Evolutionary conservation across 306 rosid species (phyloP), one percentile per base, ranked within the genome.

Genomic region (Cyclanthera cordifolia): DNA sequence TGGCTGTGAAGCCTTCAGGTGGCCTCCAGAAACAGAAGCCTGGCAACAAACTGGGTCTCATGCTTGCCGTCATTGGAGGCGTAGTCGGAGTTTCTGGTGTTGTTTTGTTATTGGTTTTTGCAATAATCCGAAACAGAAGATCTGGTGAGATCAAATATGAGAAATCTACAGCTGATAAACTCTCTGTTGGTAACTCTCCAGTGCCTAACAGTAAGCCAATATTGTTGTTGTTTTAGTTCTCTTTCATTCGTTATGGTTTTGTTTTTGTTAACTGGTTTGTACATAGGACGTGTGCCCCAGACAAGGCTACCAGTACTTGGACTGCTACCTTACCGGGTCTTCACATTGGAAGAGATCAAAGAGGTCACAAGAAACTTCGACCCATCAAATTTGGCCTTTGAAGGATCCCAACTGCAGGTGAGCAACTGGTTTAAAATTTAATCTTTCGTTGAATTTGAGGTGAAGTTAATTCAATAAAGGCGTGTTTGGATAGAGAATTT

Each of bases 341-440:
- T 93, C 85, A 71, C 94, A 64, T 55, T 80, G 75, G 88, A 89
- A 70, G 96, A 93, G 79, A 86, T 93, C 59, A 95, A 87, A 79
- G 95, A 87, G 37, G 85, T 89, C 67, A 89, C 96, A 13, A 82
- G 79, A 64, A 82, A 84, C 77, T 89, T 93, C 43, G 84, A 87
- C 75, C 78, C 87, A 55, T 76, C 78, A 65, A 84, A 82, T 78
- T 75, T 82, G 20, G 67, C 82, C 49, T 79, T 54, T 8, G 86
- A 85, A 84, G 96, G 81, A 74, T 72, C 86, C 49, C 78, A 86
- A 46, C 91, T 82, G 72, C 80, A 84, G 89, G 97, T 89, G 74
- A 48, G 54, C 57, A 43, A 72, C 76, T 58, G 59, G 14, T 16
- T 24, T 46, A 12, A 76, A 47, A 66, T 53, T 21, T 53, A 43